These are phyloP conservation scores for Scheffersomyces illinoinensis DNA, from an alignment of 1,139 yeast species.

Conservation along the genomic window DNA sequence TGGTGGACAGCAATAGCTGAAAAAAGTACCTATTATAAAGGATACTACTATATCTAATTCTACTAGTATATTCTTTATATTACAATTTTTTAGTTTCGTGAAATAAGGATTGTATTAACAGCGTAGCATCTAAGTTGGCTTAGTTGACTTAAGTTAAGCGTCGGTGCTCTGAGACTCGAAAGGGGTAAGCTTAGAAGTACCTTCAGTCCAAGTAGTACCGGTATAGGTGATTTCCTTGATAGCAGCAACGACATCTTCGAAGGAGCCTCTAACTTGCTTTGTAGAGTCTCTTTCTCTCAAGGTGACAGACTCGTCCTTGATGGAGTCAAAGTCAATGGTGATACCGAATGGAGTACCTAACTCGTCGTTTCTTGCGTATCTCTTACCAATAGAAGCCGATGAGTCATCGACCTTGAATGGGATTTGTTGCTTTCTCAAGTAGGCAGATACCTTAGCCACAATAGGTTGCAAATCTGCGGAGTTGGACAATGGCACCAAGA, in stretches of 20 bases:
- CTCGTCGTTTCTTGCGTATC: constrained; percentile 98
- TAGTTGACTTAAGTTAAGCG: constrained; percentile 10
- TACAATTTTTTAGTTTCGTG: background rate
- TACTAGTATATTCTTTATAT: background rate
- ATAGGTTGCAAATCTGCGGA: constrained; percentile 80
- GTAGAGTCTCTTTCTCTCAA: constrained; percentile 98
- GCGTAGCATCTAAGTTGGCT: background rate
- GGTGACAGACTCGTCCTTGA: constrained; percentile 87
- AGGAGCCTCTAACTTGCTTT: constrained; percentile 92
- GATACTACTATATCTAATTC: background rate
- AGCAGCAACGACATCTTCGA: constrained; percentile 75
- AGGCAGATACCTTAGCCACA: constrained; percentile 64
- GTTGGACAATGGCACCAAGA: constrained; percentile 90
- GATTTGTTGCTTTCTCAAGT: constrained; percentile 77
- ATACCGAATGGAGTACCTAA: constrained; percentile 99
- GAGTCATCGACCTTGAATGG: constrained; percentile 98
- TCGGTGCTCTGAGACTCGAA: constrained; percentile 55
- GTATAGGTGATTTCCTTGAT: constrained; percentile 74
- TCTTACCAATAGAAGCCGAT: constrained; percentile 96
- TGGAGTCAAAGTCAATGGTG: constrained; percentile 94
- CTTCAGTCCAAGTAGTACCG: constrained; percentile 80
- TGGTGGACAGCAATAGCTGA: background rate
- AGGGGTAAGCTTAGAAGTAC: constrained; percentile 66
- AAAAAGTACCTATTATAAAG: background rate
- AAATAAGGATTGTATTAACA: background rate